A percentile compares a stretch with the other conserved stretches of the same genome.
Conservation (phyloP, 2,329 filamentous ascomycete species). For the Beauveria medogensis region DNA sequence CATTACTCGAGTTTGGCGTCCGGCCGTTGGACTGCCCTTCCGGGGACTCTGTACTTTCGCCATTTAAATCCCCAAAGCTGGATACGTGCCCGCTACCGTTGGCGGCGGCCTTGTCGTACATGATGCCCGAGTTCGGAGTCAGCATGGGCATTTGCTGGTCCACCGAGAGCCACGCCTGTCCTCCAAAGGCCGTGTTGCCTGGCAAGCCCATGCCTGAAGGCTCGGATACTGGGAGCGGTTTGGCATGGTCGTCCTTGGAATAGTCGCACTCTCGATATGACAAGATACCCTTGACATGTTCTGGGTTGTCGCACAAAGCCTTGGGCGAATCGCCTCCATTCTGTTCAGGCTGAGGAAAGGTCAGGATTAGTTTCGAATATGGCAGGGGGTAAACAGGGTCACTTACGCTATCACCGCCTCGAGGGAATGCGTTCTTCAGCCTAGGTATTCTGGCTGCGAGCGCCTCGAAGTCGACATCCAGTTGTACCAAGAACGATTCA, state of each 20-base stretch:
- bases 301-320: conserved; percentile 26
- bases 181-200: conserved; percentile 19
- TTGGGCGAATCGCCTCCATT: conserved; percentile 13
- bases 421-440: conserved; percentile 46
- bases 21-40: conserved; percentile 45
- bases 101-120: conserved; percentile 26
- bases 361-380: background rate
- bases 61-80: conserved; percentile 37
- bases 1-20: conserved; percentile 49
- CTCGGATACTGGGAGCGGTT: conserved; percentile 19
- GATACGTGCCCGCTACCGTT: conserved; percentile 20
- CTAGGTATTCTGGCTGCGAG: conserved; percentile 55
- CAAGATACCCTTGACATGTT: conserved; percentile 33
- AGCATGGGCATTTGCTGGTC: conserved; percentile 32
- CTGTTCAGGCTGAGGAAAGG: background rate
- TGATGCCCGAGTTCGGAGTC: conserved; percentile 25
- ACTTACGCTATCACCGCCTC: conserved; percentile 43
- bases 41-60: conserved; percentile 41
- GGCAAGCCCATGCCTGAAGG: conserved; percentile 6
- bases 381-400: no score
- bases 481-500: conserved; percentile 87
- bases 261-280: conserved; percentile 37
- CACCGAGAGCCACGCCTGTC: conserved; percentile 30
- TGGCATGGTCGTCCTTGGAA: conserved; percentile 35
- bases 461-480: conserved; percentile 83